phyloP scores from a whole-genome alignment of 805 yeast genomes.

The Torulaspora delbrueckii region DNA sequence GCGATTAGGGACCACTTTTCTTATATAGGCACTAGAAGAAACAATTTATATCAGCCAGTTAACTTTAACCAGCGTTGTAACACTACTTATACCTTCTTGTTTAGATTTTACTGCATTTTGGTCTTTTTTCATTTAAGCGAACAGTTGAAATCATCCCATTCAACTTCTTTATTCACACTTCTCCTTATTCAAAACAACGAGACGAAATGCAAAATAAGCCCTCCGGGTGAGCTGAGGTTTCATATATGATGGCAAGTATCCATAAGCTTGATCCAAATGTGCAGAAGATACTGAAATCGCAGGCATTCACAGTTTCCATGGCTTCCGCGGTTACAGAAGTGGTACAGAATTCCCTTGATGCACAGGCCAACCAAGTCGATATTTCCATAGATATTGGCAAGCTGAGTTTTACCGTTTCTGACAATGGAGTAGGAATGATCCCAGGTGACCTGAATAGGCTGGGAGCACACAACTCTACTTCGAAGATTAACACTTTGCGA shows the following conservation, averaged over 20 bases:
- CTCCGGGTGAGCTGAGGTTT: not conserved
- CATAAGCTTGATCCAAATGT: slow-evolving; percentile 17
- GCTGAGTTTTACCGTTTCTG: slow-evolving; percentile 44
- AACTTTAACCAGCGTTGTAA: not conserved
- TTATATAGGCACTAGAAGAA: not conserved
- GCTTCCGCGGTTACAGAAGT: slow-evolving; percentile 46
- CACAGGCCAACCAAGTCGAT: slow-evolving; percentile 40
- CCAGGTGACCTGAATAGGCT: slow-evolving; percentile 43
- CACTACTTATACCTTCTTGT: not conserved
- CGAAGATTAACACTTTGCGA: slow-evolving; percentile 42
- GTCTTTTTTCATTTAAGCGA: not conserved
- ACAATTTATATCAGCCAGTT: not conserved
- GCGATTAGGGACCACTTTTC: not conserved
- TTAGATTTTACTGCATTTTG: not conserved
- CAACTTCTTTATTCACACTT: not conserved
- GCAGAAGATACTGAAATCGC: slow-evolving; percentile 30
- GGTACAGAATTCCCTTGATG: slow-evolving; percentile 52
- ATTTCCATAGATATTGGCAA: slow-evolving; percentile 37
- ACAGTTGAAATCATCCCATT: not conserved
- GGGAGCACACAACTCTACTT: slow-evolving; percentile 50
- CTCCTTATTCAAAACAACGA: not conserved
- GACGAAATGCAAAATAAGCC: not conserved
- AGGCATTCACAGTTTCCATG: slow-evolving; percentile 35
- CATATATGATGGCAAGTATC: slow-evolving; percentile 14
- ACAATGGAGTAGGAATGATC: slow-evolving; percentile 69